Conservation (phyloP, 1,284 basidiomycete species). For the Pseudozyma tsukubaensis region DNA sequence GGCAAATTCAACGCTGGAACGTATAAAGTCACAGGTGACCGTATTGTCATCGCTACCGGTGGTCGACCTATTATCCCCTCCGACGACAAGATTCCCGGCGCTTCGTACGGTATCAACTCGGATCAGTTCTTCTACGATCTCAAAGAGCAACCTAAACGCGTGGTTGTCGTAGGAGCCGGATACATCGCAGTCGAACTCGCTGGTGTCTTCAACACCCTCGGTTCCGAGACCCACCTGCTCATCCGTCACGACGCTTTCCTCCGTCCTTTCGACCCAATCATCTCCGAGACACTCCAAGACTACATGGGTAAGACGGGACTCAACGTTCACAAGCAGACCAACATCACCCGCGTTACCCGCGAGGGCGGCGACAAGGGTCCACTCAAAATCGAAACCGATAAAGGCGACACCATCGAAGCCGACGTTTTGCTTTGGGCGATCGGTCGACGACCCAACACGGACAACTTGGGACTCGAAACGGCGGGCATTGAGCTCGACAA, state of each 20-base stretch:
- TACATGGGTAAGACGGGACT: conserved; percentile 96
- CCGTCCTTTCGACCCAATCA: conserved; percentile 88
- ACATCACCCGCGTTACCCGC: conserved; percentile 79
- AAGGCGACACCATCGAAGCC: conserved; percentile 82
- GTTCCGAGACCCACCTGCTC: conserved; percentile 85
- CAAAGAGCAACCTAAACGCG: conserved; percentile 87
- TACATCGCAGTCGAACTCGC: conserved; percentile 90
- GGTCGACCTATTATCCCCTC: conserved; percentile 84
- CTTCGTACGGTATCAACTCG: conserved; percentile 87
- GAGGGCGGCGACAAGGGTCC: conserved; percentile 68
- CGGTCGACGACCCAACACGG: conserved; percentile 84
- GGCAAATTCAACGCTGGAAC: conserved; percentile 72
- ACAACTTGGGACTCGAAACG: conserved; percentile 81
- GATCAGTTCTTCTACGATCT: conserved; percentile 94
- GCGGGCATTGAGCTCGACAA: conserved; percentile 81
- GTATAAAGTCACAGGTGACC: conserved; percentile 64
- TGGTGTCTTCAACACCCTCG: conserved; percentile 66
- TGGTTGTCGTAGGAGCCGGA: conserved; percentile 93
- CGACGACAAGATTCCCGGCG: conserved; percentile 86
- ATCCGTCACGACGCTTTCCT: conserved; percentile 90
- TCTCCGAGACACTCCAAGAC: conserved; percentile 87
- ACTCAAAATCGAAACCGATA: conserved; percentile 66
- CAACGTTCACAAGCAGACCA: conserved; percentile 82
- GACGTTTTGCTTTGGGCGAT: conserved; percentile 95
- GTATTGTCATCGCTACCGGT: conserved; percentile 79